Evolutionary conservation across 345 rosid species (phyloP).

Genomic region (Firmiana major): DNA sequence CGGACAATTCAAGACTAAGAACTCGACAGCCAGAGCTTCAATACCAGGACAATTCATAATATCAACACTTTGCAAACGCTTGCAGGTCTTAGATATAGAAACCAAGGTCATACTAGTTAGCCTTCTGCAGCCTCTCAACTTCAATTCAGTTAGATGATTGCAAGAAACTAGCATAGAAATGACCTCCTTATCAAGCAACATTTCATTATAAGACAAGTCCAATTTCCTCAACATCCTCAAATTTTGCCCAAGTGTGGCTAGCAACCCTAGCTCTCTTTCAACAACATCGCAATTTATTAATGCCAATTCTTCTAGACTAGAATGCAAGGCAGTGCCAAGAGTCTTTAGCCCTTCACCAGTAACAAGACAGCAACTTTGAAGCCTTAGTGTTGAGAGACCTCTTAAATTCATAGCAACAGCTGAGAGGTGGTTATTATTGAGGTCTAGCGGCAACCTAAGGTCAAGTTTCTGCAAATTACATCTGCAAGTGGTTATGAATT

Average conservation of each 20-base stretch:
- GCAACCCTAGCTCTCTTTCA: conserved; percentile 68
- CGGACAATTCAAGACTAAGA: conserved; percentile 39
- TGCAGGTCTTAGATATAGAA: conserved; percentile 52
- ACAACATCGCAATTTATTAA: conserved; percentile 69
- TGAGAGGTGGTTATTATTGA: conserved; percentile 60
- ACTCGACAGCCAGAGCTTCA: conserved; percentile 45
- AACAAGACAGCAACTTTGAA: conserved; percentile 74
- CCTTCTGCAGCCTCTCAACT: conserved; percentile 60
- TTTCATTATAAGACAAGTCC: conserved; percentile 62
- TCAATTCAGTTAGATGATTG: conserved; percentile 44
- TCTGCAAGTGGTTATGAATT: conserved; percentile 51
- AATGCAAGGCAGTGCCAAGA: conserved; percentile 46
- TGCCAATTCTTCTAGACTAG: conserved; percentile 57
- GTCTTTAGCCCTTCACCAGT: conserved; percentile 69
- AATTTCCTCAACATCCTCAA: conserved; percentile 52
- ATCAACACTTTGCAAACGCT: conserved; percentile 45
- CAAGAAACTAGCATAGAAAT: conserved; percentile 73
- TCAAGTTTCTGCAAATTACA: conserved; percentile 55
- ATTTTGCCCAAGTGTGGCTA: conserved; percentile 74
- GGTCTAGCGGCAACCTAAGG: conserved; percentile 80
- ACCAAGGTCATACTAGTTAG: conserved; percentile 40
- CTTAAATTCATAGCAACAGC: conserved; percentile 52
- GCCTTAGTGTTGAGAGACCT: conserved; percentile 45
- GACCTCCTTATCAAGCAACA: conserved; percentile 64
- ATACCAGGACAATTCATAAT: conserved; percentile 47